Base-by-base conservation (phyloP, 352 stramenopile genomes). In the Phytophthora rubi region DNA sequence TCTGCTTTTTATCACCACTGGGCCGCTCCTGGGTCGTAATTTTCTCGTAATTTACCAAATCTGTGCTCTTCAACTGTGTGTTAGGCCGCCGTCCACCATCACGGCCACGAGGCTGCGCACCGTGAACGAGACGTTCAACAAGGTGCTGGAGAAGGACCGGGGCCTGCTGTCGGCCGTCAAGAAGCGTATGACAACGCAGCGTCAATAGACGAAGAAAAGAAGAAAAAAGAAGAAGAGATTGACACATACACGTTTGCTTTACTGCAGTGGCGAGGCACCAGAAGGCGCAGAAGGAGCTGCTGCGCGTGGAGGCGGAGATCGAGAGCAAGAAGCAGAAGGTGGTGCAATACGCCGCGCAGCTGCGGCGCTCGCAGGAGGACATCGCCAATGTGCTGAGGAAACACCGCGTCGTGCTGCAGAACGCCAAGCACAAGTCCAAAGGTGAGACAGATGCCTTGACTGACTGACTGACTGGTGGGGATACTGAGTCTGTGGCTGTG, bases 91-190 rank as follows among this genome's bases (percentile, higher is more conserved):
- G 12, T 92, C 88, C 18, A 93, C 85, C 7, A 93, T 93, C 68
- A 93, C 85, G 2, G 71, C 82, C 52, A 86, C 83, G 62, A 85
- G 86, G 32, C 65, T 95, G 59, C 85, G 84, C 42, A 92, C 83
- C 6, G 87, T 93, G 52, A 89, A 92, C 61, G 85, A 92, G 59
- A 91, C 80, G 55, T 93, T 95, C 59, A 55, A 75, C 44, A 89
- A 90, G 56, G 84, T 89, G 51, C 70, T 95, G 55, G 83, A 91
- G 52, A 94, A 93, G 59, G 88, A 95, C 59, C 80, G 86, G 1
- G 77, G 85, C n/a, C 60, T 95, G 26, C 68, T 94, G 9, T 48
- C 80, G 3, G 76, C 83, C 18, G 81, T 94, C 51, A 94, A 95
- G 75, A 91, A 92, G 54, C 69, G 88, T 94, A 75, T 52, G 86